phyloP scores from a whole-genome alignment of 805 yeast genomes.

The Kodamaea fukazawae region DNA sequence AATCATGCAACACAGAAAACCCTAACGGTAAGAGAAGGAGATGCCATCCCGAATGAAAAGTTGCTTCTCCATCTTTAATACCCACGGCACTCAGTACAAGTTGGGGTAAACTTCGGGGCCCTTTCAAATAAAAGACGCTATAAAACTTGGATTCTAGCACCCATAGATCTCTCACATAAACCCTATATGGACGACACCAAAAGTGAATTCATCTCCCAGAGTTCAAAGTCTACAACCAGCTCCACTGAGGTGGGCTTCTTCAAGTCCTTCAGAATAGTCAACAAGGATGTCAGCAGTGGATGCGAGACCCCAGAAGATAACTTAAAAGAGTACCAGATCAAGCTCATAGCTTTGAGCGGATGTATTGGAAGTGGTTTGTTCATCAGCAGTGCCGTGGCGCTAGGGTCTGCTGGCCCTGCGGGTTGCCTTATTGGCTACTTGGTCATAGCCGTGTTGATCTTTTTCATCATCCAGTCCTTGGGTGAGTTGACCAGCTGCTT shows the following conservation, averaged over 20 bases:
- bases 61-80: no score
- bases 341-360: slow-evolving; percentile 18
- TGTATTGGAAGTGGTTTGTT: slow-evolving; percentile 22
- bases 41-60: no score
- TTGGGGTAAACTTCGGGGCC: no score
- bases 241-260: background rate
- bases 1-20: no score
- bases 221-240: background rate
- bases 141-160: no score
- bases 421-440: slow-evolving; percentile 16
- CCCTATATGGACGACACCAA: slow-evolving; percentile 2
- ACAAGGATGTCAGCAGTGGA: background rate
- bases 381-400: slow-evolving; percentile 23
- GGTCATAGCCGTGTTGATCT: slow-evolving; percentile 22
- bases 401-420: slow-evolving; percentile 19
- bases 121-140: no score
- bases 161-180: no score
- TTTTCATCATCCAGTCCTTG: slow-evolving; percentile 30
- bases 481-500: slow-evolving; percentile 34
- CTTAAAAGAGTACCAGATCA: slow-evolving; percentile 14
- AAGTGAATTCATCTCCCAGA: slow-evolving; percentile 1
- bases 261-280: slow-evolving; percentile 9
- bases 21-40: no score
- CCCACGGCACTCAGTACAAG: no score
- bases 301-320: slow-evolving; percentile 13